Base-by-base conservation (phyloP, 1,284 basidiomycete species). In the Irpex sp. region DNA sequence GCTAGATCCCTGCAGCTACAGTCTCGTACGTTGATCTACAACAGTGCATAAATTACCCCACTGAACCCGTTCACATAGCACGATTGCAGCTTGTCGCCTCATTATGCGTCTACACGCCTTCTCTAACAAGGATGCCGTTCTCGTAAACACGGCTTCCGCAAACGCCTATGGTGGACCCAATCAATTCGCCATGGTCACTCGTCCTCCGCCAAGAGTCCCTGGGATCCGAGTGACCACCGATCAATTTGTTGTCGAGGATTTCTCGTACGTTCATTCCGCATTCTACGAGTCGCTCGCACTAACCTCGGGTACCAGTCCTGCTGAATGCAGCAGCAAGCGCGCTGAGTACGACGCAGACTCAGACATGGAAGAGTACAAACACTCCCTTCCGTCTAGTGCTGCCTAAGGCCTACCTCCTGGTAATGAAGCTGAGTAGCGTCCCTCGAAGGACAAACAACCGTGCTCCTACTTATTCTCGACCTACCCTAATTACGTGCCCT, bases 81-180 rank as follows among this genome's bases (percentile, higher is more conserved):
- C 83, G 7, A 85, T 88, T 57, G 85, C 87, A 21, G 85, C 88
- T 17, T 87, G 86, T 70, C 82, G 88, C 58, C 81, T 83, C 19
- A 86, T 89, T 56, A 86, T 88, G 69, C 80, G 86, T 63, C 76
- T 89, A 33, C 79, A 83, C 39, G 83, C 86, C 47, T 84, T 82
- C 19, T 8, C 26, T 70, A 79, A 74, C 64, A 71, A 76, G 5
- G 67, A 79, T 26, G 82, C 84, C 58, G 71, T 80, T 19, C 83
- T 84, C 64, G 75, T 84, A 15, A 79, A 83, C 69, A 79, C 79
- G 9, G 71, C 80, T 55, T 78, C 79, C 39, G 76, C 75, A 33
- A 66, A 79, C n/a, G 66, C 71, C 15, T 39, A 47, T 7, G n/a
- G 69, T 17, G n/a, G 69, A 73, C 35, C 71, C 70, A 61, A 73